Base-by-base conservation (phyloP, 495 filamentous ascomycete species). In the Extremus antarcticus region DNA sequence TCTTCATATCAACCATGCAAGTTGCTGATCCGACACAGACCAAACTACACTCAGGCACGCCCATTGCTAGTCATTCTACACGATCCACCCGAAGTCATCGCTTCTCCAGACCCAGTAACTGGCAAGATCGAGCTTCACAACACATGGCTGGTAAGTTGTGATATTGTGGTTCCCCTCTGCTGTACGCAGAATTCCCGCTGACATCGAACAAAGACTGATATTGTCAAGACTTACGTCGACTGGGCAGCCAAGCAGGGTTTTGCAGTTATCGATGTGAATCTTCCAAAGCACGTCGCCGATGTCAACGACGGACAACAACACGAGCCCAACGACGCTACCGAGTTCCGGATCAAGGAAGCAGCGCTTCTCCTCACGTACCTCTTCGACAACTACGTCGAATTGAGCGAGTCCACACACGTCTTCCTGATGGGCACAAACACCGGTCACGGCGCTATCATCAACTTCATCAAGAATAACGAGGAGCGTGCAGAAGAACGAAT, bases 361-460 rank as follows among this genome's bases (percentile, higher is more conserved):
- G 51, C 55, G 15, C 50, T 58, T n/a, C 70, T 97, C 8, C 84
- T 88, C 17, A 80, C 78, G 51, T 97, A 94, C 62, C 67, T 98
- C 29, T 98, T 94, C 94, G 91, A 97, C 60, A 98, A 98, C 63
- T 95, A 95, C 61, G 85, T 98, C 32, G 87, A 94, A 56, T 68
- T 85, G 2, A 77, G 81, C 56, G 79, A 87, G 7, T 65, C 74
- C 0, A 78, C 83, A 0, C 78, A 89, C 21, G 76, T 97, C 21
- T 83, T 91, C 66, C 75, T 97, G 41, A 70, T 99, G 48, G 91
- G 92, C 2, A 78, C 94, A 1, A 94, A 92, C 20, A 67, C 67
- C 21, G 75, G 75, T 11, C 73, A 70, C 54, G 51, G 63, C 11
- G 73, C 69, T 7, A 57, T 77, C 23, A 56, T 74, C 15, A 66